Conservation (phyloP, 768 basidiomycete species). For the Amanita molliuscula region DNA sequence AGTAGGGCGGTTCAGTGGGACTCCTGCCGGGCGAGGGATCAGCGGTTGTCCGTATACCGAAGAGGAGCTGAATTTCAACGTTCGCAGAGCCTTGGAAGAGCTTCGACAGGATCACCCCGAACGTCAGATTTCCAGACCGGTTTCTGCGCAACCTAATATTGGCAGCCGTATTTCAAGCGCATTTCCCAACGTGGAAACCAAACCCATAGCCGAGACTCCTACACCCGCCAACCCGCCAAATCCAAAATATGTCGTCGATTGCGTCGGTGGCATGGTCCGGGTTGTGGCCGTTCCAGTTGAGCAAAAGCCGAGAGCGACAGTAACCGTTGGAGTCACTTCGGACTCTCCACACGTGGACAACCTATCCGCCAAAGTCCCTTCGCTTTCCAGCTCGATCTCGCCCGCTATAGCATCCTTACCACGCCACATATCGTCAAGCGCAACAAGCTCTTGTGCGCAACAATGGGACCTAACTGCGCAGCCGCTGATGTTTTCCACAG, state of each 20-base stretch:
- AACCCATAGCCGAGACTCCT: not conserved
- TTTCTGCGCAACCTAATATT: not conserved
- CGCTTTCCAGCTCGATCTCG: not conserved
- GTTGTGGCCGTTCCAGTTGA: not conserved
- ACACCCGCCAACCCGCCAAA: not conserved
- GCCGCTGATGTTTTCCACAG: conserved; percentile 1
- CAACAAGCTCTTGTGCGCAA: not conserved
- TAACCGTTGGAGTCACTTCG: not conserved
- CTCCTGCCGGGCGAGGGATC: not conserved
- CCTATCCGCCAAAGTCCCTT: not conserved
- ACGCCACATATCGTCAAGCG: not conserved
- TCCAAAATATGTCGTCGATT: conserved; percentile 1
- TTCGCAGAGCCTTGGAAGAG: conserved; percentile 2
- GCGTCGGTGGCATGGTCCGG: not conserved
- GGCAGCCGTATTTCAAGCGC: not conserved
- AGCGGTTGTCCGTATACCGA: not conserved
- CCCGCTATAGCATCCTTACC: not conserved
- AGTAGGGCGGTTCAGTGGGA: not conserved
- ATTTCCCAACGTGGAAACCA: not conserved
- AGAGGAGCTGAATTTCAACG: conserved; percentile 4
- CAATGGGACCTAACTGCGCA: not conserved
- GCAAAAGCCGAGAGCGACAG: not conserved
- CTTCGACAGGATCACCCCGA: not conserved
- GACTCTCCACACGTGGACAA: not conserved
- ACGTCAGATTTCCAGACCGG: not conserved